These are phyloP conservation scores for Globisporangium sylvaticum DNA, from an alignment of 352 stramenopile genomes.

Conservation along the genomic window DNA sequence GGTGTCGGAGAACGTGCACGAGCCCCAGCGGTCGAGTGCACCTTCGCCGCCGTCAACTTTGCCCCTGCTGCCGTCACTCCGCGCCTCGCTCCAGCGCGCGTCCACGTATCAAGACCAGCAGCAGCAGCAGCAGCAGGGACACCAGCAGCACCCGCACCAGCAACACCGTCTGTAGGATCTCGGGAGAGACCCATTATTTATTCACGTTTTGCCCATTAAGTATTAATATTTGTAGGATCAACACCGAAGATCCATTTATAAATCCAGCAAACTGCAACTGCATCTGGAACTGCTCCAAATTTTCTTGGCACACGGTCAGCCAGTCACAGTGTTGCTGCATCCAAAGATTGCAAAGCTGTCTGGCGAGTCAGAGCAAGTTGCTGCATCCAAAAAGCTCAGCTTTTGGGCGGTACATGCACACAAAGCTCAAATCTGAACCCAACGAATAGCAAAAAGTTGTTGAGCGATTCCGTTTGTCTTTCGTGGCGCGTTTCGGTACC, in stretches of 20 bases:
- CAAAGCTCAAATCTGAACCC: too few species aligned
- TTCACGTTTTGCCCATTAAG: background rate
- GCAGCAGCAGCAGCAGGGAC: background rate
- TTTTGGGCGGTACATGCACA: too few species aligned
- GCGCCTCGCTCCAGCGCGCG: constrained; percentile 11
- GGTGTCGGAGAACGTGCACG: too few species aligned
- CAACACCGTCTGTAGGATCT: background rate
- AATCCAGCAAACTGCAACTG: too few species aligned
- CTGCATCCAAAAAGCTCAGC: too few species aligned
- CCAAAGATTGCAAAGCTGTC: background rate
- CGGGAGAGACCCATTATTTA: background rate
- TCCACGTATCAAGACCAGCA: constrained; percentile 4
- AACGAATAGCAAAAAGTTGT: too few species aligned
- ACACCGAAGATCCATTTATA: background rate
- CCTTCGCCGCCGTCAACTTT: background rate
- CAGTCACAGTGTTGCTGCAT: too few species aligned
- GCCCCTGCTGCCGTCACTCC: constrained; percentile 4
- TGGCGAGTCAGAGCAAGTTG: too few species aligned
- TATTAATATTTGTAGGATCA: background rate
- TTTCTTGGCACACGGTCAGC: too few species aligned
- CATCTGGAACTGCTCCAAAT: too few species aligned
- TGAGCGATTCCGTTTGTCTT: too few species aligned
- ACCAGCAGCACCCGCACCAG: background rate
- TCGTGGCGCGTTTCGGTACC: too few species aligned
- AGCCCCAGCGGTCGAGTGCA: background rate